A percentile compares a stretch with the other conserved stretches of the same genome.
Conservation (phyloP, 768 basidiomycete species). For the Gymnopilus dilepis region DNA sequence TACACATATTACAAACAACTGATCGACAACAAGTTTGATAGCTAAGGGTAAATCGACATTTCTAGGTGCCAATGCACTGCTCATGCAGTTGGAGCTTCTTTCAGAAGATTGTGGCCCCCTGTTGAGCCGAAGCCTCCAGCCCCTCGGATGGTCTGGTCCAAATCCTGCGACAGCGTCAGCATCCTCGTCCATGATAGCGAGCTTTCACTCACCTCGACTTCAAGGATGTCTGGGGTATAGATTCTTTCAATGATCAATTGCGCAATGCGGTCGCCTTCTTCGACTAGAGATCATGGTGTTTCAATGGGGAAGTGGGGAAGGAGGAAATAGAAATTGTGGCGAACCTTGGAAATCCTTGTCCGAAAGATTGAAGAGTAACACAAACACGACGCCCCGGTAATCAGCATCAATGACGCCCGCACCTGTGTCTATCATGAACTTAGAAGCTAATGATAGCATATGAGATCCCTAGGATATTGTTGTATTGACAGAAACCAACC, state of each 20-base stretch:
- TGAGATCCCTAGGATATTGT: neutral
- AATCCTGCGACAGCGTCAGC: conserved; percentile 52
- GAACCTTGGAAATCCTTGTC: conserved; percentile 85
- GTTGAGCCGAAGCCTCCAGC: conserved; percentile 93
- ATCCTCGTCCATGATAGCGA: conserved; percentile 9
- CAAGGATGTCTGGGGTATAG: conserved; percentile 80
- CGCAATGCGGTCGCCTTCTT: conserved; percentile 94
- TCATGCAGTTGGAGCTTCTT: conserved; percentile 22
- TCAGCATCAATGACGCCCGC: conserved; percentile 98
- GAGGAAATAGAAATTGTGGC: neutral
- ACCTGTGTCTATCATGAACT: conserved; percentile 97
- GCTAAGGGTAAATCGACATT: neutral
- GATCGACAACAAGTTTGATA: conserved; percentile 1
- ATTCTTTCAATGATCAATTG: conserved; percentile 95
- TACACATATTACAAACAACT: conserved; percentile 12
- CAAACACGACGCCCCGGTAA: conserved; percentile 90
- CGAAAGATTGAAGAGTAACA: conserved; percentile 91
- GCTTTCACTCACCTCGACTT: conserved; percentile 72
- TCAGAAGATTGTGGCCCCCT: conserved; percentile 74
- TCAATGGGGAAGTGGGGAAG: neutral
- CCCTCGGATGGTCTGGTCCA: conserved; percentile 87
- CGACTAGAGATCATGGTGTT: conserved; percentile 54
- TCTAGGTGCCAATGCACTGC: neutral
- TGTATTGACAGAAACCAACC: conserved; percentile 64
- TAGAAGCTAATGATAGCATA: conserved; percentile 66